These are phyloP conservation scores for Pleurotus cornucopiae DNA, from an alignment of 768 basidiomycete species.

Conservation along the genomic window DNA sequence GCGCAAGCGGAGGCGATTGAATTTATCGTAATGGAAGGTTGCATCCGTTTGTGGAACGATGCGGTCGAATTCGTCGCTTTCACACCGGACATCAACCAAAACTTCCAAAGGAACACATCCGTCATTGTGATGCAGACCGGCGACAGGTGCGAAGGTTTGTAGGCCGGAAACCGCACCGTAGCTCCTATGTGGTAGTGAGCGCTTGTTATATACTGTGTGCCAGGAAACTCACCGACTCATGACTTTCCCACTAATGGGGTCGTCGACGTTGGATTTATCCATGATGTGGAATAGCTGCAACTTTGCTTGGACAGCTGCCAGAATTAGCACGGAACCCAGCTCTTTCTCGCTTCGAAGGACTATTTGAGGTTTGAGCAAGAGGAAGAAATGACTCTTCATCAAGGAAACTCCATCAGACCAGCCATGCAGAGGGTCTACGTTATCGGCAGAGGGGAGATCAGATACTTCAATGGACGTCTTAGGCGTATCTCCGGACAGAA, in stretches of 20 bases:
- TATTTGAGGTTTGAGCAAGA: constrained; percentile 90
- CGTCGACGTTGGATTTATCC: constrained; percentile 73
- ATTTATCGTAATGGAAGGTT: constrained; percentile 86
- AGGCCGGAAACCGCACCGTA: constrained; percentile 76
- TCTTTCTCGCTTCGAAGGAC: constrained; percentile 60
- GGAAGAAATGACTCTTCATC: constrained; percentile 70
- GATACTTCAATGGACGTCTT: constrained; percentile 41
- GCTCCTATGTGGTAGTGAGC: constrained; percentile 44
- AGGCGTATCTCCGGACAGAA: constrained; percentile 48
- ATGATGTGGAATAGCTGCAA: constrained; percentile 76
- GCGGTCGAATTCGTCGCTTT: constrained; percentile 80
- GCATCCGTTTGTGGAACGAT: constrained; percentile 88
- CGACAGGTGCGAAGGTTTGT: constrained; percentile 80
- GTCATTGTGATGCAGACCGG: constrained; percentile 33
- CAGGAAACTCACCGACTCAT: constrained; percentile 67
- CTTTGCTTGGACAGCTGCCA: constrained; percentile 78
- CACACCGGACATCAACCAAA: constrained; percentile 78
- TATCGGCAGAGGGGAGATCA: constrained; percentile 24
- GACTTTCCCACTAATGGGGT: constrained; percentile 80
- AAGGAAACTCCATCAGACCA: constrained; percentile 72
- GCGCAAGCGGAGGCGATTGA: constrained; percentile 84
- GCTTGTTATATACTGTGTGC: not conserved
- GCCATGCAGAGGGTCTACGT: constrained; percentile 59
- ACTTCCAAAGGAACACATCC: constrained; percentile 85
- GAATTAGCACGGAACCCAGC: constrained; percentile 58